Base-by-base conservation (phyloP, 2,329 filamentous ascomycete genomes). In the Ophiostoma ulmi region DNA sequence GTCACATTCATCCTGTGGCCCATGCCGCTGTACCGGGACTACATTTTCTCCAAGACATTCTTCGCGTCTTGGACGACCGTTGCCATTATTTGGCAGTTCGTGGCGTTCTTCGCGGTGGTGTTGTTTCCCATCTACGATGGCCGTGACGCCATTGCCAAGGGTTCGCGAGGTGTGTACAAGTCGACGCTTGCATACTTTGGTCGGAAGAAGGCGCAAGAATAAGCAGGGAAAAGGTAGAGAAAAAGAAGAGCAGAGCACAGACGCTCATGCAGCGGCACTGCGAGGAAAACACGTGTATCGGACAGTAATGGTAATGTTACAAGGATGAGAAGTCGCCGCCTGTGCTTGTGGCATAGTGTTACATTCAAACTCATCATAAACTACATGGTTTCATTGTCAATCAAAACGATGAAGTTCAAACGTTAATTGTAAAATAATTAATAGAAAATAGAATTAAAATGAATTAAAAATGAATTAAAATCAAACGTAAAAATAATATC, bases 101-200 rank as follows among this genome's bases (percentile, higher is more conserved):
- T 79, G 61, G 82, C 83, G 0, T 80, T 85, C 66, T 75, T 77
- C 8, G 80, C 80, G 0, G 83, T 85, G 0, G 80, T 83, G 0
- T 73, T 85, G 1, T 85, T 80, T 74, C 83, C 83, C 1, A 73
- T 85, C 14, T 84, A 81, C 72, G 82, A 85, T 74, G 83, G 83
- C 5, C 69, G 71, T 3, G 39, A 72, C 20, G 69, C 64, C 13
- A 70, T 73, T 38, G 31, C 39, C 11, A 73, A 48, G 31, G 70
- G 72, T 8, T 20, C 31, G 1, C 52, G 63, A 1, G 72, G 72
- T 3, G 61, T 72, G 0, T 73, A 72, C 55, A 41, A 39, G 36
- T 41, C 36, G 36, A 22, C 63, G 20, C 17, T 38, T 10, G 63
- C 6, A 14, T 39, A 26, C 11, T 17, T 65, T 7, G 20, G 36